These are phyloP conservation scores for Cruciata laevipes DNA, from an alignment of 257 asterid species.

Conservation along the genomic window DNA sequence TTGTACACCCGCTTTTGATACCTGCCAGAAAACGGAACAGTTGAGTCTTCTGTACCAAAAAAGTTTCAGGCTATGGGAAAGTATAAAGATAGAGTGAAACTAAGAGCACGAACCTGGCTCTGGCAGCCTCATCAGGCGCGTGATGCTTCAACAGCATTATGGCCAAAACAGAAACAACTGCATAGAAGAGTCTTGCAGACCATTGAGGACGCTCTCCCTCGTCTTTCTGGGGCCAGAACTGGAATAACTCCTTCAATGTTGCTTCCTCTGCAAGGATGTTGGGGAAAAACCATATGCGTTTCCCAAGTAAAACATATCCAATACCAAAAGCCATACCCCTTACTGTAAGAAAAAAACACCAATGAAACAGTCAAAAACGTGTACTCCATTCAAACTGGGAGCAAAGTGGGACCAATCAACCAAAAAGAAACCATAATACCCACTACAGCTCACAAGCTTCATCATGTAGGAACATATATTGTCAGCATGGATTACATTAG, in stretches of 20 bases:
- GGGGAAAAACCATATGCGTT: conserved; percentile 96
- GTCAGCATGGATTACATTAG: background rate
- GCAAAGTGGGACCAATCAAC: background rate
- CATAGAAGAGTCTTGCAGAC: conserved; percentile 86
- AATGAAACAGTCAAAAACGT: background rate
- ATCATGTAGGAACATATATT: background rate
- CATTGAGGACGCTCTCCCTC: conserved; percentile 89
- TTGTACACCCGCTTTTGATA: conserved; percentile 91
- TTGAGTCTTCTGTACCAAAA: conserved; percentile 5
- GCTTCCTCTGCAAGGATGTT: conserved; percentile 99
- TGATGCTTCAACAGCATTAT: conserved; percentile 82
- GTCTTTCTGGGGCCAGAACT: conserved; percentile 97
- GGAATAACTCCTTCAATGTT: conserved; percentile 89
- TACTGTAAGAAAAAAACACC: conserved; percentile 47
- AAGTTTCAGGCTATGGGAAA: background rate
- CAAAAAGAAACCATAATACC: background rate
- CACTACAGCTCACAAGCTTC: background rate
- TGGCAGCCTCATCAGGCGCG: conserved; percentile 99
- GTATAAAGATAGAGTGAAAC: background rate
- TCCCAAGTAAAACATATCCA: conserved; percentile 74
- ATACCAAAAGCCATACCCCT: conserved; percentile 78
- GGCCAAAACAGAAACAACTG: conserved; percentile 55
- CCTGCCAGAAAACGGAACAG: conserved; percentile 35
- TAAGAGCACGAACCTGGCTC: conserved; percentile 68
- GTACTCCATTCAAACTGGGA: background rate